Conservation (phyloP, 345 rosid species). For the Linum lewisii region DNA sequence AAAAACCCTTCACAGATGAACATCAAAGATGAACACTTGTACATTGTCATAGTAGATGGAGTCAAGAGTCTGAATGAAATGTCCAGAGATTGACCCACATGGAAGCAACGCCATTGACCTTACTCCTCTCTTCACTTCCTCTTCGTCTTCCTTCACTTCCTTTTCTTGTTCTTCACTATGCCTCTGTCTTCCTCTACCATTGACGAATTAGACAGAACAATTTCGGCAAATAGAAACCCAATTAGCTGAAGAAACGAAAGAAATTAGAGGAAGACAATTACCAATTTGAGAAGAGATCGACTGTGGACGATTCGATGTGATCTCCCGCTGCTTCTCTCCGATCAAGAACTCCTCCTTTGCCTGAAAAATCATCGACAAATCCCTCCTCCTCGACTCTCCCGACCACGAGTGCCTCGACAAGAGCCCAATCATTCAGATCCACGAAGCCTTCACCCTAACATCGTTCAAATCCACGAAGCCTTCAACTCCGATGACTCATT, state of each 20-base stretch:
- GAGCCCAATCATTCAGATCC: slow-evolving; percentile 19
- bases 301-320: slow-evolving; percentile 22
- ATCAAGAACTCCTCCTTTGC: slow-evolving; percentile 14
- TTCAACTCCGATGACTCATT: slow-evolving; percentile 16
- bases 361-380: slow-evolving; percentile 15
- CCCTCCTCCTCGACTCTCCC: slow-evolving; percentile 14
- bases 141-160: slow-evolving; percentile 17
- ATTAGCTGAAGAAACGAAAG: too few relatives aligned
- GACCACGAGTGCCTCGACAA: slow-evolving; percentile 20
- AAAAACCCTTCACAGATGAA: too few relatives aligned
- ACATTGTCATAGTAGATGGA: slow-evolving; percentile 85
- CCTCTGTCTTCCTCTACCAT: slow-evolving; percentile 25
- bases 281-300: slow-evolving; percentile 24
- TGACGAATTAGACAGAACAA: too few relatives aligned
- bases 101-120: slow-evolving; percentile 81
- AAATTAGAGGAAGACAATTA: slow-evolving; percentile 5
- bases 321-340: slow-evolving; percentile 20
- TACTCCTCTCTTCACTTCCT: slow-evolving; percentile 64
- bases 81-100: slow-evolving; percentile 80
- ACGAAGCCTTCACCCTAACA: slow-evolving; percentile 23
- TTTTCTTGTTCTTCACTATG: slow-evolving; percentile 4
- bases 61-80: slow-evolving; percentile 71
- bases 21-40: slow-evolving; percentile 34
- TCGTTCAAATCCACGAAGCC: slow-evolving; percentile 19
- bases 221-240: neutral